Percentiles rank a stretch among this genome's conserved stretches.
Conservation (phyloP, 2,329 filamentous ascomycete genomes). For the Claviceps spartinae region DNA sequence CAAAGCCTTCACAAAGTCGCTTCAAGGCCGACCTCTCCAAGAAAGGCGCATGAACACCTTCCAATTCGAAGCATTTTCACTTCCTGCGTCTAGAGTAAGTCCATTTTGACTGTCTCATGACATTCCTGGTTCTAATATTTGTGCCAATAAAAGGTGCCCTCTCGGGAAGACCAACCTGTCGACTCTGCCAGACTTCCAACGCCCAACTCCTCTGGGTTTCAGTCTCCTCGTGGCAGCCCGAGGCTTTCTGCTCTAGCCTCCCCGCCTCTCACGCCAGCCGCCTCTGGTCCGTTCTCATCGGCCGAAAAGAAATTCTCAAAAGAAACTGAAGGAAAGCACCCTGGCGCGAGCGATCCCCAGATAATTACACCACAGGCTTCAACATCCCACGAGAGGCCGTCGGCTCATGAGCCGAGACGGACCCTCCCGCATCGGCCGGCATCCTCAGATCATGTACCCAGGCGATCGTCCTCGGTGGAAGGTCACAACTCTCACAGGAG, state of each 20-base stretch:
- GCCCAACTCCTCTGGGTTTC: slow-evolving; percentile 48
- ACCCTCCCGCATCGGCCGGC: slow-evolving; percentile 27
- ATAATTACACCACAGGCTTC: slow-evolving; percentile 60
- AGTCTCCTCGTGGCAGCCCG: slow-evolving; percentile 55
- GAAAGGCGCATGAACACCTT: slow-evolving; percentile 74
- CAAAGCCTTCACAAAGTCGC: slow-evolving; percentile 54
- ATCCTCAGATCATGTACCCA: slow-evolving; percentile 28
- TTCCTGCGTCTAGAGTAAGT: slow-evolving; percentile 72
- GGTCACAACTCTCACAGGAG: slow-evolving; percentile 33
- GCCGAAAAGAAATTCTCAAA: slow-evolving; percentile 16
- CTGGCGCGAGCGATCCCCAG: slow-evolving; percentile 24
- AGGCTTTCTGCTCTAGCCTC: slow-evolving; percentile 63
- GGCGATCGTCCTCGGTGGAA: slow-evolving; percentile 27
- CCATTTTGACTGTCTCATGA: slow-evolving; percentile 3
- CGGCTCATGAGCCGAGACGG: slow-evolving; percentile 27
- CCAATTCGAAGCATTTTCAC: slow-evolving; percentile 78
- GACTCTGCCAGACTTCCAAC: slow-evolving; percentile 52
- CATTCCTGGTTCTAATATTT: not conserved
- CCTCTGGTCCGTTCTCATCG: slow-evolving; percentile 37
- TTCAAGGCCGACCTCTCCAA: slow-evolving; percentile 66
- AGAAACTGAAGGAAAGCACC: slow-evolving; percentile 24
- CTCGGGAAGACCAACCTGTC: slow-evolving; percentile 44
- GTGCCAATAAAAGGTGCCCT: slow-evolving; percentile 32
- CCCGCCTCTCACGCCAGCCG: slow-evolving; percentile 78
- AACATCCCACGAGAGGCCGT: slow-evolving; percentile 36